Base-by-base conservation (phyloP, 352 stramenopile genomes). In the Globisporangium barbulae region DNA sequence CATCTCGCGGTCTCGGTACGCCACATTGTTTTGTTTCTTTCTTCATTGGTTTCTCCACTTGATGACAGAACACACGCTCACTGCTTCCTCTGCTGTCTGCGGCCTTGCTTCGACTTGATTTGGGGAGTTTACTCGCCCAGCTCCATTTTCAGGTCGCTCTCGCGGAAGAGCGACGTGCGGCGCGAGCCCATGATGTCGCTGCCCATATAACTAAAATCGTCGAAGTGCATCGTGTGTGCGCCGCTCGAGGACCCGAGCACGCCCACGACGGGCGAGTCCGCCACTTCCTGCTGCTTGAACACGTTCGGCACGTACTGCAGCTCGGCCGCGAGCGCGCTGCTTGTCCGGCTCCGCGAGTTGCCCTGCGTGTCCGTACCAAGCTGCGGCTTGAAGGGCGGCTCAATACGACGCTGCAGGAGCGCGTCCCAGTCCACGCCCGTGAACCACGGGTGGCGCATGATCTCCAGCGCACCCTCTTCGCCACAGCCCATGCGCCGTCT, bases 171-270 rank as follows among this genome's bases (percentile, higher is more conserved):
- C 22, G 85, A 93, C 22, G 83, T 92, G 44, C 80, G 82, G n/a
- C 85, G 78, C 30, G 83, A 93, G 33, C 85, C 85, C 68, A 91
- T 89, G 57, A 94, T 85, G 54, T 93, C 85, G 65, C 85, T 94
- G 59, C 84, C 86, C 85, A 93, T 93, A 70, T 93, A 94, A 53
- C 81, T 92, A 63, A 93, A 94, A 66, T 93, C 83, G 35, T 94
- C 86, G 48, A 94, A 94, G 67, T 93, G 84, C 84, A 92, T 92
- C 39, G 85, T 81, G 67, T 85, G 72, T 53, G 64, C 73, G 30
- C 83, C 73, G n/a, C 67, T 76, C 19, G 73, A 78, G 22, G 79
- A 89, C 31, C 81, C 79, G 21, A 89, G 67, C 15, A 76, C 72
- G 53, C 79, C 73, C 33, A 90, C 72, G 25, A 89, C 80, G 25